Evolutionary conservation across 1,139 yeast genomes (phyloP).

Genomic region (Kodamaea derodonti): DNA sequence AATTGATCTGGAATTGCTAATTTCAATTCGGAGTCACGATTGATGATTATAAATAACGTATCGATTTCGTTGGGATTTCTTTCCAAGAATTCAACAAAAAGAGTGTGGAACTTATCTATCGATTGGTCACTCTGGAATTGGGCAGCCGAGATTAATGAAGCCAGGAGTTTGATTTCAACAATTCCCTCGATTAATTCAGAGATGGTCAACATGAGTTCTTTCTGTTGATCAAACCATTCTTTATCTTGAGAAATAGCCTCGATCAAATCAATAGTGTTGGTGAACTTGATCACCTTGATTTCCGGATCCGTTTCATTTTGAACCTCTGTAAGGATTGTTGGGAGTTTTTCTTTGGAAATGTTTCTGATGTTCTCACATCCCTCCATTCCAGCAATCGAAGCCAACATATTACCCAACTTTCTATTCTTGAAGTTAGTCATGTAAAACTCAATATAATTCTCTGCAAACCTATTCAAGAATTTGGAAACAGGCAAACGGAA

Average conservation of each 20-base stretch:
- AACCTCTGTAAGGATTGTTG: constrained; percentile 32
- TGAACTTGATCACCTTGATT: constrained; percentile 57
- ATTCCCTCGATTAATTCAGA: constrained; percentile 46
- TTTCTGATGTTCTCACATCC: constrained; percentile 58
- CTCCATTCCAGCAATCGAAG: constrained; percentile 57
- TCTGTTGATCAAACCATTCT: constrained; percentile 61
- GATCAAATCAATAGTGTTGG: constrained; percentile 68
- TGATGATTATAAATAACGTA: constrained; percentile 46
- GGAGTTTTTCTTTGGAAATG: constrained; percentile 51
- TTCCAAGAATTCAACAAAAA: constrained; percentile 49
- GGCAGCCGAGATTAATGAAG: constrained; percentile 54
- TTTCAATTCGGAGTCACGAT: constrained; percentile 44
- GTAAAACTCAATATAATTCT: constrained; percentile 71
- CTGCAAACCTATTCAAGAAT: constrained; percentile 78
- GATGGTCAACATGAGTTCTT: constrained; percentile 44
- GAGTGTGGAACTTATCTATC: constrained; percentile 53
- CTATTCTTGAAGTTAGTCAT: constrained; percentile 63
- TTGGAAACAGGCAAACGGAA: constrained; percentile 89
- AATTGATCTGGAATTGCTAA: constrained; percentile 46
- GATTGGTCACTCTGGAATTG: constrained; percentile 78
- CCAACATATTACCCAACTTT: constrained; percentile 62
- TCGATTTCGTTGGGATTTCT: constrained; percentile 27
- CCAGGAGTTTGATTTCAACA: constrained; percentile 32
- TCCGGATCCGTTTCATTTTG: constrained; percentile 49
- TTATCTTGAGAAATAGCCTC: constrained; percentile 50